Percentiles rank a stretch among this genome's conserved stretches.
Evolutionary conservation across 2,329 filamentous ascomycete species (phyloP).

Genomic region (Beauveria varroae): DNA sequence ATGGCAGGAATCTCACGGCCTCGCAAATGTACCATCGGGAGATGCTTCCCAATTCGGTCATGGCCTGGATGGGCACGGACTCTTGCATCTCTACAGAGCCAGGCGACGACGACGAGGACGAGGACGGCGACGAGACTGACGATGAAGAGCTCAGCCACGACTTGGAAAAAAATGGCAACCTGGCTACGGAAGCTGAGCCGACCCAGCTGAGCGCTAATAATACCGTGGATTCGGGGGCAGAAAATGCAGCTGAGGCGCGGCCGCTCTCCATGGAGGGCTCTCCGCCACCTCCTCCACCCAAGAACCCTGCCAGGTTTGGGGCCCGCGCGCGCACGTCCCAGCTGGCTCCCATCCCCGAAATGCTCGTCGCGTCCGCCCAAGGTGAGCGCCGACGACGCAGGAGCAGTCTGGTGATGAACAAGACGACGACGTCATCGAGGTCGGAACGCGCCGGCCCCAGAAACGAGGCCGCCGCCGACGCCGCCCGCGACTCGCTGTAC

Average conservation of each 20-base stretch:
- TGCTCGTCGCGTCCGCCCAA: conserved; percentile 17
- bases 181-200: background rate
- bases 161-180: background rate
- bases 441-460: conserved; percentile 1
- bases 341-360: conserved; percentile 36
- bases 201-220: background rate
- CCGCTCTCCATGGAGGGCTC: background rate
- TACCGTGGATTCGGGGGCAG: background rate
- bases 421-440: conserved; percentile 8
- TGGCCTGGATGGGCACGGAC: conserved; percentile 9
- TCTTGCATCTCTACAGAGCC: background rate
- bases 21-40: conserved; percentile 10
- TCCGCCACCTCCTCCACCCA: conserved; percentile 7
- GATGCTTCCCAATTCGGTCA: conserved; percentile 7
- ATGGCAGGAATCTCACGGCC: background rate
- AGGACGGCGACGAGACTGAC: background rate
- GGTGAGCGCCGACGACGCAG: background rate
- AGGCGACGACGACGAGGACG: background rate
- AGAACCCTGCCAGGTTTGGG: conserved; percentile 11
- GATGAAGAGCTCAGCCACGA: background rate
- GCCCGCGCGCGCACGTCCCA: conserved; percentile 16
- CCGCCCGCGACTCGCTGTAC: conserved; percentile 6
- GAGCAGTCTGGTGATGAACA: background rate
- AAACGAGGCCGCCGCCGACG: background rate
- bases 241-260: background rate